Conservation (phyloP, 139 green algal species). For the Micractinium conductrix region DNA sequence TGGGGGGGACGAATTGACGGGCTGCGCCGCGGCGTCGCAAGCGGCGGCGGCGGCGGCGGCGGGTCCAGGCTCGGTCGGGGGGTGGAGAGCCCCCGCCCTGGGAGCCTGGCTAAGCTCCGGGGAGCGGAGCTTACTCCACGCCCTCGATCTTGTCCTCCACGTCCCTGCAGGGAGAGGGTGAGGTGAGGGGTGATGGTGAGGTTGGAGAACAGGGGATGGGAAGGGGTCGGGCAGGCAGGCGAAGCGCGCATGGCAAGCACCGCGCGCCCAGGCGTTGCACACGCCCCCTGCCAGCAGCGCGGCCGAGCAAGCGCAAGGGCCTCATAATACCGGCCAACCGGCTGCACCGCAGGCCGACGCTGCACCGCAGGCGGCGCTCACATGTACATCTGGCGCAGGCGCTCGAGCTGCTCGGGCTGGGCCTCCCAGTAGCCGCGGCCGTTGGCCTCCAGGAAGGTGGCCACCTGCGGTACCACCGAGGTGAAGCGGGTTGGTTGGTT, state of each 20-base stretch:
- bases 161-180: constrained; percentile 59
- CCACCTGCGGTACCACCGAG: constrained; percentile 30
- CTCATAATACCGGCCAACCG: too few relatives aligned
- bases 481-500: constrained; percentile 42
- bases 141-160: constrained; percentile 99
- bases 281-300: background rate
- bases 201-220: too few relatives aligned
- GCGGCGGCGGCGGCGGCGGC: too few relatives aligned
- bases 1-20: background rate
- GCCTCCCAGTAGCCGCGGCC: constrained; percentile 97
- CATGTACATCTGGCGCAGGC: constrained; percentile 90
- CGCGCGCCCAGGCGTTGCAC: too few relatives aligned
- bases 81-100: too few relatives aligned
- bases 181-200: constrained; percentile 17
- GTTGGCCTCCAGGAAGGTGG: constrained; percentile 99
- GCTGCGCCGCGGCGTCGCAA: too few relatives aligned
- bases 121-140: constrained; percentile 81
- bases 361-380: background rate
- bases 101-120: too few relatives aligned
- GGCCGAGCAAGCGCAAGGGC: too few relatives aligned
- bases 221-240: background rate
- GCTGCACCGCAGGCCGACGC: constrained; percentile 33
- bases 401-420: constrained; percentile 92
- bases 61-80: too few relatives aligned
- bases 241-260: background rate